A percentile compares a stretch with the other conserved stretches of the same genome.
phyloP scores from a whole-genome alignment of 176 grass and related monocot species.

The Aegilops umbellulata region DNA sequence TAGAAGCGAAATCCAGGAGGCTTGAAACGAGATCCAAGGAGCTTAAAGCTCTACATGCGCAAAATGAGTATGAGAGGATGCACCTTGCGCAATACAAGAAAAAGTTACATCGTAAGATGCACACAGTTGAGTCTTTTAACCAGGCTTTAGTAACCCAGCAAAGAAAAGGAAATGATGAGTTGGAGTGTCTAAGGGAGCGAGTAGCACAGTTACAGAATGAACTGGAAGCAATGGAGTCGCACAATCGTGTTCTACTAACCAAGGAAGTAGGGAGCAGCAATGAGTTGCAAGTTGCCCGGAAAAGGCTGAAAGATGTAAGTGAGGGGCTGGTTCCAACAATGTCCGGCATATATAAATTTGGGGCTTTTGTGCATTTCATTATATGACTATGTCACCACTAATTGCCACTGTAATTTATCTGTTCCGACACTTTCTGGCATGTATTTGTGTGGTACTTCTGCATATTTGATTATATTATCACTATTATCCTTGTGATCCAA shows the following conservation, averaged over 20 bases:
- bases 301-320: neutral
- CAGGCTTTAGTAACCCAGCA: conserved; percentile 39
- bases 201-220: neutral
- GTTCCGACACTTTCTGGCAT: neutral
- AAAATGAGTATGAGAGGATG: neutral
- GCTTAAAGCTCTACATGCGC: neutral
- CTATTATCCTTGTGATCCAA: neutral
- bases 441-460: neutral
- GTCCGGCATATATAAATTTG: neutral
- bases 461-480: neutral
- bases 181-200: neutral
- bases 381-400: neutral
- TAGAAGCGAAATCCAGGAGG: neutral
- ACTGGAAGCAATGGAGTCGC: neutral
- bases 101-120: neutral
- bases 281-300: neutral
- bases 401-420: neutral
- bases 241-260: neutral
- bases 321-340: neutral
- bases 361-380: neutral
- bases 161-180: neutral
- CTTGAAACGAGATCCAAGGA: neutral
- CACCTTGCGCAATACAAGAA: neutral
- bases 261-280: neutral
- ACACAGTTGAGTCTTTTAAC: conserved; percentile 38